A percentile compares a stretch with the other conserved stretches of the same genome.
Evolutionary conservation across 2,329 filamentous ascomycete genomes (phyloP).

Genomic region (Botryosphaeria dothidea): DNA sequence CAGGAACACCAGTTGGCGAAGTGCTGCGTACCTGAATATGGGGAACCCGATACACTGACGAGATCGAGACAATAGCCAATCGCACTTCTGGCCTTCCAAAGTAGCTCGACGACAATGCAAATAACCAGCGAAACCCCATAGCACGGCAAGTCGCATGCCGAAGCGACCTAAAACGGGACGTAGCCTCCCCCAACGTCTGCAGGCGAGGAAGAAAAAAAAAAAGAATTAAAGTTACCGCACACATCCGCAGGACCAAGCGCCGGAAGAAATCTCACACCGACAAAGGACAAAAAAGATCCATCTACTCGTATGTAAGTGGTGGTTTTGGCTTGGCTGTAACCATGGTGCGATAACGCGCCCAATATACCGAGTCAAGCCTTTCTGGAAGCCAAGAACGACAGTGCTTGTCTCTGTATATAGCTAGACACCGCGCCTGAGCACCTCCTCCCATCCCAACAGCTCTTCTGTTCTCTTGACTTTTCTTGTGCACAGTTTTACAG

Average conservation of each 20-base stretch:
- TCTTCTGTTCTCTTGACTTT: background rate
- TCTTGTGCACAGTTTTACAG: background rate
- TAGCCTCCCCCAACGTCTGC: background rate
- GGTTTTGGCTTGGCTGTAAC: background rate
- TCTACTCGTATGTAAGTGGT: background rate
- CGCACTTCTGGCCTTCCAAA: background rate
- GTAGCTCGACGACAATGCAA: background rate
- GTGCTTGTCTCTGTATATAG: background rate
- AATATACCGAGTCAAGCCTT: background rate
- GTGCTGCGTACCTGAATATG: no score
- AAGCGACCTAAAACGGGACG: background rate
- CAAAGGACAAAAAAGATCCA: background rate
- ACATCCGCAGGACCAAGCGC: background rate
- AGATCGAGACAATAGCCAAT: no score
- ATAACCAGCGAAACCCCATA: background rate
- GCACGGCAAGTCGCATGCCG: background rate
- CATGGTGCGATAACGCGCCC: background rate
- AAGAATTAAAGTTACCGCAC: background rate
- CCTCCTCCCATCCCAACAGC: background rate
- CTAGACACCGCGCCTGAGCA: no score
- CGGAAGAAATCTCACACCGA: background rate
- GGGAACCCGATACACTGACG: no score
- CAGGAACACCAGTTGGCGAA: no score
- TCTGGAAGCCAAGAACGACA: background rate
- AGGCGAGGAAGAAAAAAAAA: background rate